phyloP scores from a whole-genome alignment of 129 eudicot genomes.

The Apium graveolens region DNA sequence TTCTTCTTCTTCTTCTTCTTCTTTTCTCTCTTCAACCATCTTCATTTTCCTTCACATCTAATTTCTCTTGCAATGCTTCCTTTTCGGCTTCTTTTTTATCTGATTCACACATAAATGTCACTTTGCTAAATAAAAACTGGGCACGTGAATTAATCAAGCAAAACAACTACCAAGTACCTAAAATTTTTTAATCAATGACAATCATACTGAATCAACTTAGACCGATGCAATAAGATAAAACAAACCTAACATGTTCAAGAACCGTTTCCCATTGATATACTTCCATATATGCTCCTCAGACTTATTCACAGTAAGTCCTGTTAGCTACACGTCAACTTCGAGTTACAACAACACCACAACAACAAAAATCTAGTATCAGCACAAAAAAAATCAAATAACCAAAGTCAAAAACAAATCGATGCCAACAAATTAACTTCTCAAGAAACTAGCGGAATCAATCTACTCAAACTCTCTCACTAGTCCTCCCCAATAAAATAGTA shows the following conservation, averaged over 20 bases:
- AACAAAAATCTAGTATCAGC: neutral
- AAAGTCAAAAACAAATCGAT: too few relatives aligned
- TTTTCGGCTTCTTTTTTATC: constrained; percentile 71
- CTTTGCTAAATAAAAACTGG: neutral
- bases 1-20: constrained; percentile 1
- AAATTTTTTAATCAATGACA: neutral
- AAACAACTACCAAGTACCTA: neutral
- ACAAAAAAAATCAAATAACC: neutral
- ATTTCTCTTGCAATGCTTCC: constrained; percentile 26
- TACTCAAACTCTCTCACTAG: neutral
- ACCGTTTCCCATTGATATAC: constrained; percentile 86
- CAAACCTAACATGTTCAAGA: constrained; percentile 88
- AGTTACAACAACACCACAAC: constrained; percentile 28
- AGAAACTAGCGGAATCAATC: neutral
- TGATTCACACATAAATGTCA: constrained; percentile 14
- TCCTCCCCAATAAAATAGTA: neutral
- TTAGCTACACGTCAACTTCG: constrained; percentile 79
- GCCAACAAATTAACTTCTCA: neutral
- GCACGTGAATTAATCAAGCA: neutral
- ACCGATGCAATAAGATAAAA: constrained; percentile 8
- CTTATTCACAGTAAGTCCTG: constrained; percentile 68
- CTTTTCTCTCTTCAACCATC: too few relatives aligned
- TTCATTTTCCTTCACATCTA: constrained; percentile 26
- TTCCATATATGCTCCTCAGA: constrained; percentile 97
- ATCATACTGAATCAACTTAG: neutral